A percentile compares a stretch with the other conserved stretches of the same genome.
Evolutionary conservation across 208 protist species (phyloP).

Genomic region (Trypanosoma cruzi): DNA sequence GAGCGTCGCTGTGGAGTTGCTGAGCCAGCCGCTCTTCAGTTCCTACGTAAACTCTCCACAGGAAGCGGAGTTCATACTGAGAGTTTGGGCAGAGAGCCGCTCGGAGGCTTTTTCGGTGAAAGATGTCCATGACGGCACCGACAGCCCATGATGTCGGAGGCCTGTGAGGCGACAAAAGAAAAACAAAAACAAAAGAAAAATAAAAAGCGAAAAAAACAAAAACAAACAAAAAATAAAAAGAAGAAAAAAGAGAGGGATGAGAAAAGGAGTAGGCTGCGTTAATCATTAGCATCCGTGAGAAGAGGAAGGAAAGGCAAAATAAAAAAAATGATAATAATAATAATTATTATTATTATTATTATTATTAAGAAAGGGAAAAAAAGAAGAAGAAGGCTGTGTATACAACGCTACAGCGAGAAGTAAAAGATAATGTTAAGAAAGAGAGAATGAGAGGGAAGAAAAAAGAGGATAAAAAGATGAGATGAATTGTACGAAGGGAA

Average conservation of each 20-base stretch:
- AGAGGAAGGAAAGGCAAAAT: too few relatives aligned
- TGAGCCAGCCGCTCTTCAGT: conserved; percentile 50
- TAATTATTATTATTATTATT: too few relatives aligned
- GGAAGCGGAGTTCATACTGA: conserved; percentile 7
- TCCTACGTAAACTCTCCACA: conserved; percentile 28
- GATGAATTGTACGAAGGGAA: too few relatives aligned
- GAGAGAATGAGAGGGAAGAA: neutral
- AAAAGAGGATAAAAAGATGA: too few relatives aligned
- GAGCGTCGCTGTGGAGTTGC: conserved; percentile 35
- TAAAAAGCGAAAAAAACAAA: too few relatives aligned
- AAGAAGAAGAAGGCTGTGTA: too few relatives aligned
- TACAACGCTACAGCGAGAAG: neutral
- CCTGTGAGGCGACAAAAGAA: neutral
- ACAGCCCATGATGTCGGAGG: neutral
- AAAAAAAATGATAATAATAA: too few relatives aligned
- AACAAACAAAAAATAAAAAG: too few relatives aligned
- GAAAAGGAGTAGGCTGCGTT: too few relatives aligned
- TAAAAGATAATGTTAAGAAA: neutral
- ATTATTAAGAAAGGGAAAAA: too few relatives aligned
- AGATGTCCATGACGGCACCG: neutral
- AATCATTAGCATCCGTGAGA: too few relatives aligned
- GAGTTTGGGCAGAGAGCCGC: conserved; percentile 10
- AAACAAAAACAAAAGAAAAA: conserved; percentile 1
- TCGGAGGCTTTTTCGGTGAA: neutral
- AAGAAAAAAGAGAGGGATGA: too few relatives aligned